Base-by-base conservation (phyloP, 768 basidiomycete genomes). In the Collybiopsis confluens region DNA sequence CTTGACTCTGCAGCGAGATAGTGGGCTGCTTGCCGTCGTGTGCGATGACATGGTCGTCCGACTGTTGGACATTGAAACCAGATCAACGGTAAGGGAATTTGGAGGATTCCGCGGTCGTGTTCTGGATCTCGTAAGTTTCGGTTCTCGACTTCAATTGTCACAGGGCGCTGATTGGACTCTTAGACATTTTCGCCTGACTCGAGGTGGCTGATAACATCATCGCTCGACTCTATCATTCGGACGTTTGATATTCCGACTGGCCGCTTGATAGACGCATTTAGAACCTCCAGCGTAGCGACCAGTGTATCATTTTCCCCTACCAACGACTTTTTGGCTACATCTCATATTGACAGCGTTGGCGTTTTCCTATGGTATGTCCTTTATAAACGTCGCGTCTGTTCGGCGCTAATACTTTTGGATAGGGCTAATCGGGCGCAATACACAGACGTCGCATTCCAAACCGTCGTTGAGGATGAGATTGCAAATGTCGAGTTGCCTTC, bases 361-460 rank as follows among this genome's bases (percentile, higher is more conserved):
- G 80, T 99, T 2, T 95, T 88, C 68, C 79, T 99, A n/a, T 99
- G 97, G 93, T 88, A 55, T 18, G 3, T 15, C 46, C 8, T 37
- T 20, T 42, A 26, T 18, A n/a, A n/a, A n/a, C n/a, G n/a, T n/a
- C n/a, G n/a, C n/a, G n/a, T 20, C 30, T 18, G 23, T 36, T 51
- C 13, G 21, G 18, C 16, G 23, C 7, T 13, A 21, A 42, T 26
- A 48, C 37, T 59, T 47, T n/a, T 5, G 23, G 21, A 35, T 56
- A 93, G 90, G 94, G 92, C 95, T 11, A 98, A 99, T 68, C 85
- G 93, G 45, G 93, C 95, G 9, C 97, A 98, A 65, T 98, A 94
- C 66, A 69, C 86, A 0, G 90, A 96, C 55, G 80, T 97, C 16
- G 76, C 92, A 2, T 83, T 95, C 67, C 82, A 85, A 53, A 83